Evolutionary conservation across 495 filamentous ascomycete species (phyloP).

Genomic region (Haplographium delicatum): DNA sequence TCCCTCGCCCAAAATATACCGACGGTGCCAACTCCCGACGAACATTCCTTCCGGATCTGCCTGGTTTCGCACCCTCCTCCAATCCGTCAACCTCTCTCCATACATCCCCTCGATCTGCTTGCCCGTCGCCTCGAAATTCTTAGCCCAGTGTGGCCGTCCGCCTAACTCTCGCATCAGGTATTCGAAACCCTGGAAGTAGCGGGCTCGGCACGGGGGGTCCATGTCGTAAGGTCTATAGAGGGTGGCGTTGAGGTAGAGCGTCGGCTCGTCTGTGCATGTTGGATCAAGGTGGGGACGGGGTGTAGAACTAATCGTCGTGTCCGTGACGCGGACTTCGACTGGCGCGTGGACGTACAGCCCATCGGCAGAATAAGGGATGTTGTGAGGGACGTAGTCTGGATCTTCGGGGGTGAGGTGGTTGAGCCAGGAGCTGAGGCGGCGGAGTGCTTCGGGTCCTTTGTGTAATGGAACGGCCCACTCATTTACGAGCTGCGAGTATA

Average conservation of each 20-base stretch:
- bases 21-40: conserved; percentile 81
- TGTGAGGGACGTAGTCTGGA: conserved; percentile 48
- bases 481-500: conserved; percentile 95
- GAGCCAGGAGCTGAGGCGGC: conserved; percentile 79
- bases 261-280: conserved; percentile 56
- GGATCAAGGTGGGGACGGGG: conserved; percentile 77
- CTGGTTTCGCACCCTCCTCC: conserved; percentile 60
- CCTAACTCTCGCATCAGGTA: conserved; percentile 90
- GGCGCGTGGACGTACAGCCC: conserved; percentile 88
- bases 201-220: conserved; percentile 69
- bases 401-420: conserved; percentile 50
- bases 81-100: conserved; percentile 53
- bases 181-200: conserved; percentile 94
- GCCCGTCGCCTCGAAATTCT: conserved; percentile 70
- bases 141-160: conserved; percentile 94
- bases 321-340: conserved; percentile 83
- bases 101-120: conserved; percentile 52
- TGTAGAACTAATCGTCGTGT: conserved; percentile 50
- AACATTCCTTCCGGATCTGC: conserved; percentile 92
- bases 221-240: conserved; percentile 84
- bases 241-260: conserved; percentile 92
- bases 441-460: conserved; percentile 83
- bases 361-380: conserved; percentile 75
- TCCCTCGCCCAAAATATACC: conserved; percentile 54
- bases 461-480: conserved; percentile 94